Conservation (phyloP, 495 filamentous ascomycete species). For the Polyplosphaeria fusca region DNA sequence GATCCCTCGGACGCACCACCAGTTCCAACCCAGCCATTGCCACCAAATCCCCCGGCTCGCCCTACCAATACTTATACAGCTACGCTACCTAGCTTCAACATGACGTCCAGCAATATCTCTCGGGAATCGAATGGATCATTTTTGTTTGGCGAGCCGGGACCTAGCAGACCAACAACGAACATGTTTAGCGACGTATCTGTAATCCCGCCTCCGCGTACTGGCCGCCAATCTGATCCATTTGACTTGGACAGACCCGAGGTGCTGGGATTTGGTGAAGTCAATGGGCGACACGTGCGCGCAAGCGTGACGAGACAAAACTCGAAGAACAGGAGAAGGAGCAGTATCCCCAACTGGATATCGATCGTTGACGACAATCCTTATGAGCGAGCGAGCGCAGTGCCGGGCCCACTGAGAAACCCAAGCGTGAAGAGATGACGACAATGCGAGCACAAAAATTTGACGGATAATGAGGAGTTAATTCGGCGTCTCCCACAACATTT, state of each 20-base stretch:
- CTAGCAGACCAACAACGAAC: conserved; percentile 27
- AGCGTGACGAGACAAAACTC: conserved; percentile 33
- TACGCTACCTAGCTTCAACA: conserved; percentile 8
- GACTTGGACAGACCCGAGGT: conserved; percentile 33
- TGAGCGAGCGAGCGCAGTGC: conserved; percentile 13
- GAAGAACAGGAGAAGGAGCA: conserved; percentile 17
- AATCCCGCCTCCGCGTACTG: not conserved
- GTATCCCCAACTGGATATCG: conserved; percentile 27
- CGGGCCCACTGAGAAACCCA: conserved; percentile 14
- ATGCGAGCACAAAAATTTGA: not conserved
- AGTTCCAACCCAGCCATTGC: conserved; percentile 20
- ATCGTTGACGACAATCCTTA: conserved; percentile 19
- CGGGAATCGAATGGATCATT: conserved; percentile 15
- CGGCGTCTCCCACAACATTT: not conserved
- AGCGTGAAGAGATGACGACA: conserved; percentile 11
- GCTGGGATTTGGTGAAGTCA: conserved; percentile 24
- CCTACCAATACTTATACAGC: conserved; percentile 18
- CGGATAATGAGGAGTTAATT: not conserved
- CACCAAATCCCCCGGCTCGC: conserved; percentile 15
- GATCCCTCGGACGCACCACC: conserved; percentile 23
- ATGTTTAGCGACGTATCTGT: conserved; percentile 9
- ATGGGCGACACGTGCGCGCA: conserved; percentile 18
- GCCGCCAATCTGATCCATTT: conserved; percentile 30
- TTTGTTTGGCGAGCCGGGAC: conserved; percentile 30
- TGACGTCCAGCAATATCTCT: not conserved